These are phyloP conservation scores for Penicillium taxi DNA, from an alignment of 495 filamentous ascomycete species.

Conservation along the genomic window DNA sequence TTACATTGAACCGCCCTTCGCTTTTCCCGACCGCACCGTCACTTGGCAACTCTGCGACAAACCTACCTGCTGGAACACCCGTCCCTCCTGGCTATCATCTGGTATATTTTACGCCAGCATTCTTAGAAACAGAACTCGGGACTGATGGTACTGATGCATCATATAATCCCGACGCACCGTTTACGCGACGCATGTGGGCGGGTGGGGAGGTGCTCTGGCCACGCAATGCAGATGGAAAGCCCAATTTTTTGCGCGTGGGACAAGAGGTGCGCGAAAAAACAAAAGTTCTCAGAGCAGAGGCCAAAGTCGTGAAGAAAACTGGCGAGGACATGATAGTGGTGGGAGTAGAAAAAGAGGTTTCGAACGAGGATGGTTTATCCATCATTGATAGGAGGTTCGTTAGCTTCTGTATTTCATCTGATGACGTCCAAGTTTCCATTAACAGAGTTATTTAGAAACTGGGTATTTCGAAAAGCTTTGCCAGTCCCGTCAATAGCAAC, in stretches of 20 bases:
- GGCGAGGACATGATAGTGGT: conserved; percentile 61
- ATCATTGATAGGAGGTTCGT: conserved; percentile 47
- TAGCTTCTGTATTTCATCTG: background rate
- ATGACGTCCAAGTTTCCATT: background rate
- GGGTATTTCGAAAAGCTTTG: conserved; percentile 51
- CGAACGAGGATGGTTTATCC: conserved; percentile 42
- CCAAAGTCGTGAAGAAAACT: conserved; percentile 44
- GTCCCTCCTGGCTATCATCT: conserved; percentile 64
- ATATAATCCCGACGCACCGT: conserved; percentile 58
- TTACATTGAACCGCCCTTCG: conserved; percentile 44
- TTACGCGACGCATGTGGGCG: conserved; percentile 70
- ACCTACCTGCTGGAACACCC: conserved; percentile 26
- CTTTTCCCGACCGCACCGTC: conserved; percentile 25
- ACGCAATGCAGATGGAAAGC: conserved; percentile 22
- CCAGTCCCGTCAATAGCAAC: conserved; percentile 17
- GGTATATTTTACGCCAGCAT: conserved; percentile 60
- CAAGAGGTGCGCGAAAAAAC: conserved; percentile 52
- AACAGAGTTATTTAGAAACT: conserved; percentile 33
- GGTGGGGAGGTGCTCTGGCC: conserved; percentile 56
- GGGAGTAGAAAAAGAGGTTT: conserved; percentile 53
- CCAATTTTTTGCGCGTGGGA: conserved; percentile 43
- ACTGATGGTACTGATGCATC: conserved; percentile 64
- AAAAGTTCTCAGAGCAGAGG: conserved; percentile 39
- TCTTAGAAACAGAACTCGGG: conserved; percentile 46
- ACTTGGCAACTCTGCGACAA: conserved; percentile 22